phyloP scores from a whole-genome alignment of 371 early-diverging fungal genomes.

The Mortierella sp. region DNA sequence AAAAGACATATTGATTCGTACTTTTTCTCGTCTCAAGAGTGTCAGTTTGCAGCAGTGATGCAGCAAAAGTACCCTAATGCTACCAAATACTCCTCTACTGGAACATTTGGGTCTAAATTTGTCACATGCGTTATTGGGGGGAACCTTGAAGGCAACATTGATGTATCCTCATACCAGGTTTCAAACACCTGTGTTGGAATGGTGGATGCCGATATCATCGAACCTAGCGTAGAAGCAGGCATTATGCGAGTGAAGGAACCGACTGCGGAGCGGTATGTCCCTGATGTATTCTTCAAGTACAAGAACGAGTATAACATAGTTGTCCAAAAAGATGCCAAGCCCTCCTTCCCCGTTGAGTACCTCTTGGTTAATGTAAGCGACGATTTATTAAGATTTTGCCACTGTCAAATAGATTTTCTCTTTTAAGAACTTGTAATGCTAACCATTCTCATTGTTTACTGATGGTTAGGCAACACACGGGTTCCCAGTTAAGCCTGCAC shows the following conservation, averaged over 20 bases:
- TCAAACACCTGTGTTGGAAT: constrained; percentile 94
- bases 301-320: constrained; percentile 93
- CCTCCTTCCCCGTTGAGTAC: constrained; percentile 97
- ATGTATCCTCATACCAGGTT: constrained; percentile 92
- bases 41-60: constrained; percentile 90
- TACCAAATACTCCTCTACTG: constrained; percentile 78
- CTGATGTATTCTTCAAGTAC: constrained; percentile 96
- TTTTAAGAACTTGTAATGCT: background rate
- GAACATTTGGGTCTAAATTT: constrained; percentile 92
- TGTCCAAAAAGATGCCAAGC: constrained; percentile 90
- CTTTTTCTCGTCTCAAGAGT: constrained; percentile 95
- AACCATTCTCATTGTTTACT: background rate
- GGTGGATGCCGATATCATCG: constrained; percentile 92
- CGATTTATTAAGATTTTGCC: too few relatives aligned
- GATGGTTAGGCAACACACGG: constrained; percentile 89
- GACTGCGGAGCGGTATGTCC: constrained; percentile 87
- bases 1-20: constrained; percentile 94
- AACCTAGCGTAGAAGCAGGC: constrained; percentile 90
- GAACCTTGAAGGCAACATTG: constrained; percentile 86
- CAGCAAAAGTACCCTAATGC: constrained; percentile 85
- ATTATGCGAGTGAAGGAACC: constrained; percentile 90
- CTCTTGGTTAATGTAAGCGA: constrained; percentile 89
- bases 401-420: background rate
- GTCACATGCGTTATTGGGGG: constrained; percentile 95
- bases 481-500: constrained; percentile 86